A percentile compares a stretch with the other conserved stretches of the same genome.
phyloP scores from a whole-genome alignment of 1,139 yeast species.

The Hansenula anomala region DNA sequence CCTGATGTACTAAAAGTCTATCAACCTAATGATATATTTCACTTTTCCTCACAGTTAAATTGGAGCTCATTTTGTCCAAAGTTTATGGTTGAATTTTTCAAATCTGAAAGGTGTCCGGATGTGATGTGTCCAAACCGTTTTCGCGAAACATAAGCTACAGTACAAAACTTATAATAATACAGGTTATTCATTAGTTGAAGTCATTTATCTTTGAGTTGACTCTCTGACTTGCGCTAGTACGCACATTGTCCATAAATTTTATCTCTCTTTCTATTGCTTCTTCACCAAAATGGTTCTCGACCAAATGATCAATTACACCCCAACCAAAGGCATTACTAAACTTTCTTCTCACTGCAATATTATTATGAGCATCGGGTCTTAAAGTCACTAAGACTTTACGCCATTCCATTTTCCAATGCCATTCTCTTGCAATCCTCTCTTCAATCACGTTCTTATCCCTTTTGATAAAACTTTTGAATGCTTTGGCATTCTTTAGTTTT shows the following conservation, averaged over 20 bases:
- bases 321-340: conserved; percentile 96
- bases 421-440: conserved; percentile 81
- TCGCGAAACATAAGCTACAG: too few species aligned
- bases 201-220: neutral
- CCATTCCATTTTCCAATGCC: conserved; percentile 88
- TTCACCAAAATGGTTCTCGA: conserved; percentile 54
- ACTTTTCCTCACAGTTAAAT: too few species aligned
- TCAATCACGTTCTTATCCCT: conserved; percentile 47
- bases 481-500: neutral
- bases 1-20: too few species aligned
- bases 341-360: conserved; percentile 81
- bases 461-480: conserved; percentile 18
- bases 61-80: too few species aligned
- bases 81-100: too few species aligned
- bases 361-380: conserved; percentile 94
- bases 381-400: conserved; percentile 83
- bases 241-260: neutral
- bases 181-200: neutral
- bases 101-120: too few species aligned
- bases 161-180: neutral
- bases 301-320: conserved; percentile 85
- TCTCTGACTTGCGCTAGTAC: neutral
- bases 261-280: conserved; percentile 1
- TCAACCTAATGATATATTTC: too few species aligned
- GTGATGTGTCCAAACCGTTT: too few species aligned